These are phyloP conservation scores for Wakefieldia striispora DNA, from an alignment of 768 basidiomycete species.

Conservation along the genomic window DNA sequence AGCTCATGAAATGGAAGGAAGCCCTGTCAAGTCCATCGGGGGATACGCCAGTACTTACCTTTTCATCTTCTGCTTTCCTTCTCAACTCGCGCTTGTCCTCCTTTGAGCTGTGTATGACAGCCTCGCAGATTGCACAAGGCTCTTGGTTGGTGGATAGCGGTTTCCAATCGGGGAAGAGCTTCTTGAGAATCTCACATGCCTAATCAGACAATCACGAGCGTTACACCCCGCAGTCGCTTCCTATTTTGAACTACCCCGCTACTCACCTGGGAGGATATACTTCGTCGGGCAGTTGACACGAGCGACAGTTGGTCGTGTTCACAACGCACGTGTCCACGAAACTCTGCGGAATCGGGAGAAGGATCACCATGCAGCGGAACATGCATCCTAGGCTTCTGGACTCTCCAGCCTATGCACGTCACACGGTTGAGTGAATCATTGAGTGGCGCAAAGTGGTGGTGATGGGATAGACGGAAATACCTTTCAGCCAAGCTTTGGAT, in stretches of 20 bases:
- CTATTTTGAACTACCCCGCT: slow-evolving; percentile 5
- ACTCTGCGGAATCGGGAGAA: slow-evolving; percentile 60
- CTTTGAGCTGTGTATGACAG: slow-evolving; percentile 49
- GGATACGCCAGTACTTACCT: slow-evolving; percentile 42
- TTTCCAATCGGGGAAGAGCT: slow-evolving; percentile 64
- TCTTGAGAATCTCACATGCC: slow-evolving; percentile 56
- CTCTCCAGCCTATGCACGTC: slow-evolving; percentile 62
- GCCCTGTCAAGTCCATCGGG: not conserved
- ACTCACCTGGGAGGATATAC: slow-evolving; percentile 60
- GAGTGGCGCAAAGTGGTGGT: slow-evolving; percentile 8
- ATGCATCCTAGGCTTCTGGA: slow-evolving; percentile 77
- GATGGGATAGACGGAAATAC: slow-evolving; percentile 34
- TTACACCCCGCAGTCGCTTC: slow-evolving; percentile 9
- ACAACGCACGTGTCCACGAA: slow-evolving; percentile 59
- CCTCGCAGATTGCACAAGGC: slow-evolving; percentile 64
- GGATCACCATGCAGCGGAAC: slow-evolving; percentile 55
- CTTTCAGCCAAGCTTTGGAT: slow-evolving; percentile 78
- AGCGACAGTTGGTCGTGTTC: slow-evolving; percentile 65
- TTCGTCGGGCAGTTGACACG: slow-evolving; percentile 52
- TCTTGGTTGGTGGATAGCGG: slow-evolving; percentile 51
- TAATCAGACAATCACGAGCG: slow-evolving; percentile 29
- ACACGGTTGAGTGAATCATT: slow-evolving; percentile 6
- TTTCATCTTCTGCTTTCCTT: slow-evolving; percentile 74
- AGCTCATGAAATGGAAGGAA: slow-evolving; percentile 16
- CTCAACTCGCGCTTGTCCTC: slow-evolving; percentile 63